A percentile compares a stretch with the other conserved stretches of the same genome.
Conservation (phyloP, 768 basidiomycete species). For the Paxillus ammoniavirescens region DNA sequence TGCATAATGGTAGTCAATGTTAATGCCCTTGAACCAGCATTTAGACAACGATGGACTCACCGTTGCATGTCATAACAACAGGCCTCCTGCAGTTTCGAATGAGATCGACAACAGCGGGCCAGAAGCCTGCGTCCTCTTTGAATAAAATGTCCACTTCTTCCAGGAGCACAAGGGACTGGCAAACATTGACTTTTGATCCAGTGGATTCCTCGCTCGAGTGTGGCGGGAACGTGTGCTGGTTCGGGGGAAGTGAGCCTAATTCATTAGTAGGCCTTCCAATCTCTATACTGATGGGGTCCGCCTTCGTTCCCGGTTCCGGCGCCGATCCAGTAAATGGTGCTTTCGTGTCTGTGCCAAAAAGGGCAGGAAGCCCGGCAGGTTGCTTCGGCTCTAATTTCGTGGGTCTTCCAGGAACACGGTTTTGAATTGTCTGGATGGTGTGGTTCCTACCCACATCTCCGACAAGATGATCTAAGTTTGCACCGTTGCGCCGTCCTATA, state of each 20-base stretch:
- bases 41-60: constrained; percentile 40
- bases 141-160: constrained; percentile 97
- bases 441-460: constrained; percentile 97
- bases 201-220: constrained; percentile 1
- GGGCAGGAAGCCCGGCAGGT: constrained; percentile 12
- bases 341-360: constrained; percentile 14
- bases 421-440: constrained; percentile 48
- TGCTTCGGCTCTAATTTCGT: constrained; percentile 7
- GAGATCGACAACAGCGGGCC: constrained; percentile 76
- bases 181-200: constrained; percentile 35
- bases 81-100: constrained; percentile 85
- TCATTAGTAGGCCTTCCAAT: constrained; percentile 6
- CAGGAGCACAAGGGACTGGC: constrained; percentile 86
- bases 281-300: constrained; percentile 22
- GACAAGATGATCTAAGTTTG: constrained; percentile 73
- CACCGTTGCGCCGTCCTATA: constrained; percentile 82
- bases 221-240: not conserved
- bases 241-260: constrained; percentile 1
- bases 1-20: constrained; percentile 28
- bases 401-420: constrained; percentile 4
- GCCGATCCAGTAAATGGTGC: not conserved
- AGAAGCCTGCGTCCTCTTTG: constrained; percentile 83
- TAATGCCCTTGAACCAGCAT: constrained; percentile 1
- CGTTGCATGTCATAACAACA: constrained; percentile 93
- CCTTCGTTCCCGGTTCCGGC: constrained; percentile 15